These are phyloP conservation scores for Pseudoscleropodium purum DNA, from an alignment of 225 moss, liverwort and hornwort species.

Conservation along the genomic window DNA sequence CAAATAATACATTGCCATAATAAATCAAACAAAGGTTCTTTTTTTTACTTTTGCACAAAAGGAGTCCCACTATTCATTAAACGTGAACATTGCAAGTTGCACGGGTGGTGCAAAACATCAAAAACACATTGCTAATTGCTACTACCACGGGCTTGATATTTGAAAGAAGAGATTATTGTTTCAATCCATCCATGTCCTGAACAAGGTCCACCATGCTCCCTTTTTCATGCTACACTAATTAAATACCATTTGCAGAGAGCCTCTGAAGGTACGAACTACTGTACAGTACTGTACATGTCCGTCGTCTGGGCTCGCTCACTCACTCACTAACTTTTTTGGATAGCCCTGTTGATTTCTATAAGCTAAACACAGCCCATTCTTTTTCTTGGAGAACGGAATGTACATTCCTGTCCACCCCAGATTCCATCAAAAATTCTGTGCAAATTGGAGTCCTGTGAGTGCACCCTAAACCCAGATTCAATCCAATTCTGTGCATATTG, in stretches of 20 bases:
- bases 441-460: no score
- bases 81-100: no score
- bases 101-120: background rate
- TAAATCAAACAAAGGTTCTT: fast-evolving
- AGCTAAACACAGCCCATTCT: background rate
- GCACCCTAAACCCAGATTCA: background rate
- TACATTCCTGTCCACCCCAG: no score
- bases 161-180: background rate
- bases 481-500: no score
- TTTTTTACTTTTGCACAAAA: background rate
- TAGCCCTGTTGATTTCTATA: background rate
- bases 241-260: background rate
- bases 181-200: background rate
- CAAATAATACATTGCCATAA: background rate
- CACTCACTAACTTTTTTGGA: no score
- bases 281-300: background rate
- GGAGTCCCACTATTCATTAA: background rate
- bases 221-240: background rate
- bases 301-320: background rate
- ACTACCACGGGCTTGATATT: background rate
- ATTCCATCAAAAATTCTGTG: background rate
- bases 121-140: background rate
- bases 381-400: background rate
- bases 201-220: background rate
- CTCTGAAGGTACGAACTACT: background rate